Conservation (phyloP, 208 protist genomes). For the Trypanosoma melophagium region DNA sequence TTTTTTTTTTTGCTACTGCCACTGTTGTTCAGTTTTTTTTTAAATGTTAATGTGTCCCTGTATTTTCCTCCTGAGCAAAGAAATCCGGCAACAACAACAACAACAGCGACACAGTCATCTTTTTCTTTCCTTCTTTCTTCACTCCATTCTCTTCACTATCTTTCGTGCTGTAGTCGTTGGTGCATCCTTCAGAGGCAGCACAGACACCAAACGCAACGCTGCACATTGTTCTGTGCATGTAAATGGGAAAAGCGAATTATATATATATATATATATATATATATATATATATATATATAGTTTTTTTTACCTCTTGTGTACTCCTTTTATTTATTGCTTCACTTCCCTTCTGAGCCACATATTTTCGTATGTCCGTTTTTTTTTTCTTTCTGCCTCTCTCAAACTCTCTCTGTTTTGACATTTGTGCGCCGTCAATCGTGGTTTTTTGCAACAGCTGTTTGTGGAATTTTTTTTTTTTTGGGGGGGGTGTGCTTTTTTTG, state of each 20-base stretch:
- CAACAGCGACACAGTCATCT: no score
- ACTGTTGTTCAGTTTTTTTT: no score
- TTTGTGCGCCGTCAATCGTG: background rate
- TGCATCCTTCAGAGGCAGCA: background rate
- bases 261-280: conserved; percentile 19
- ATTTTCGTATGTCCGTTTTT: background rate
- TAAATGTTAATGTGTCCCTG: no score
- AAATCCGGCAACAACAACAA: no score
- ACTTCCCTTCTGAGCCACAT: background rate
- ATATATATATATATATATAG: conserved; percentile 10
- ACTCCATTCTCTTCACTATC: no score
- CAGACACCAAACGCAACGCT: background rate
- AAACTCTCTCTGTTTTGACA: background rate
- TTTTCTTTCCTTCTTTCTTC: no score
- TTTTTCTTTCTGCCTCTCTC: background rate
- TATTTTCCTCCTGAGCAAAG: no score
- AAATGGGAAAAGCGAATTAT: background rate
- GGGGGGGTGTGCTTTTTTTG: no score
- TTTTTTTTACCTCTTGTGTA: background rate
- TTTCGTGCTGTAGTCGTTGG: no score
- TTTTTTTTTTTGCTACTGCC: no score
- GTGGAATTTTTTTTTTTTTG: no score
- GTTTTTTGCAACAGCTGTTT: no score
- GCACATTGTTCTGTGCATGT: background rate
- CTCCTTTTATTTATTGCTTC: conserved; percentile 17